Conservation (phyloP, 1,284 basidiomycete species). For the Ceratorhiza oryzae-sativae region DNA sequence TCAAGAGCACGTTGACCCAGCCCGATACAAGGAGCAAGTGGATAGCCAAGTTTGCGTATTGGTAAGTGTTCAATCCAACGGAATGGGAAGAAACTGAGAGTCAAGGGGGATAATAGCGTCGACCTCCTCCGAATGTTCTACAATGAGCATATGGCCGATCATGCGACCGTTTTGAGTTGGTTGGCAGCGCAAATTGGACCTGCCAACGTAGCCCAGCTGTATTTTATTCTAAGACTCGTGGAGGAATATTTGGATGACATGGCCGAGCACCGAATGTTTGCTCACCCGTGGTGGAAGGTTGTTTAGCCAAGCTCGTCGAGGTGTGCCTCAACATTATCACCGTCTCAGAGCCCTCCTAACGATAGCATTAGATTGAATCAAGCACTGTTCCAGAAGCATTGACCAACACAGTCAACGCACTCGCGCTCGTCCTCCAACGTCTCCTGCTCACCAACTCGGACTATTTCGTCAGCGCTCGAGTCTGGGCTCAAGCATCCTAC, state of each 20-base stretch:
- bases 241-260: constrained; percentile 83
- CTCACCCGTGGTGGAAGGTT: constrained; percentile 73
- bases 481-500: constrained; percentile 56
- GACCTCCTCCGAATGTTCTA: constrained; percentile 80
- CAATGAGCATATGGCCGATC: constrained; percentile 82
- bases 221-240: constrained; percentile 77
- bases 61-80: constrained; percentile 56
- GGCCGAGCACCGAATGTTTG: constrained; percentile 67
- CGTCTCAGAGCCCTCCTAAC: not conserved
- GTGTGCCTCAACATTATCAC: constrained; percentile 53
- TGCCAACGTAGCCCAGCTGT: constrained; percentile 84
- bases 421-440: constrained; percentile 55
- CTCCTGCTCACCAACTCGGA: constrained; percentile 70
- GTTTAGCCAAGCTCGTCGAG: constrained; percentile 71
- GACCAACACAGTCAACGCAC: constrained; percentile 42
- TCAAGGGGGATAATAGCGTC: constrained; percentile 60
- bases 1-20: constrained; percentile 78
- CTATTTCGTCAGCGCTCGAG: constrained; percentile 73
- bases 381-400: constrained; percentile 23
- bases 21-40: constrained; percentile 73
- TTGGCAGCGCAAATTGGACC: constrained; percentile 76
- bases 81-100: no score
- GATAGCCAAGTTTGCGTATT: constrained; percentile 83
- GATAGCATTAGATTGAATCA: constrained; percentile 42
- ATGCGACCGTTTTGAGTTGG: constrained; percentile 82